Conservation (phyloP, 1,284 basidiomycete species). For the Ustilago vetiveriae region DNA sequence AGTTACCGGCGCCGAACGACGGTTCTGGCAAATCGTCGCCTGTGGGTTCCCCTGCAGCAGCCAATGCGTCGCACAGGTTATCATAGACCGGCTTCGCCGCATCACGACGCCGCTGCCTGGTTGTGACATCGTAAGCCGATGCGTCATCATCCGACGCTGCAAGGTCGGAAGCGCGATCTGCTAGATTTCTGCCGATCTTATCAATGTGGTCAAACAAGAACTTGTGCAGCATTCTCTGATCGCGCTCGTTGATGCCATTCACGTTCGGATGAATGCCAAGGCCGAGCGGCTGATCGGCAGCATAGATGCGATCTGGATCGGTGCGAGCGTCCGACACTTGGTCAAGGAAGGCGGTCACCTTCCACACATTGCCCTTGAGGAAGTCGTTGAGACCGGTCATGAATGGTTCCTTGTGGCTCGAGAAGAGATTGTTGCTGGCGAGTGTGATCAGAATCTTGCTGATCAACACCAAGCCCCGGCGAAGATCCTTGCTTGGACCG, state of each 20-base stretch:
- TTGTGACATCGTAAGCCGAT: conserved; percentile 2
- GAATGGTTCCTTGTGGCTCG: conserved; percentile 62
- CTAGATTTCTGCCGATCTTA: conserved; percentile 55
- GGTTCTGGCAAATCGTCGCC: conserved; percentile 36
- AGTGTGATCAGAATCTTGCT: conserved; percentile 64
- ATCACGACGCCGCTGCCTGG: conserved; percentile 4
- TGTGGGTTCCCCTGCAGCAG: conserved; percentile 50
- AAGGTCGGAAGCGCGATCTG: conserved; percentile 21
- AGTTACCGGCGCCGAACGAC: conserved; percentile 35
- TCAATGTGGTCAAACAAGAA: conserved; percentile 61
- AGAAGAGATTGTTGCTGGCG: conserved; percentile 60
- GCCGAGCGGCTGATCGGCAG: conserved; percentile 61
- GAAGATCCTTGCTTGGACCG: conserved; percentile 52
- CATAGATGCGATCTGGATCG: conserved; percentile 59
- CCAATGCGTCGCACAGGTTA: conserved; percentile 48
- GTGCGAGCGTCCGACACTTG: conserved; percentile 60
- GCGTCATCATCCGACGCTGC: background rate
- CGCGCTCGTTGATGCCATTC: conserved; percentile 55
- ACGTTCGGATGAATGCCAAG: conserved; percentile 60
- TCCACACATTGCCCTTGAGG: conserved; percentile 61
- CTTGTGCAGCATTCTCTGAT: conserved; percentile 52
- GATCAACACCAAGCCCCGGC: conserved; percentile 58
- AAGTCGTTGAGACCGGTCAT: conserved; percentile 64
- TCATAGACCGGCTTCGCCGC: conserved; percentile 48
- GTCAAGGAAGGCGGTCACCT: conserved; percentile 60